Evolutionary conservation across 208 protist species (phyloP).

Genomic region (Trichomonas vaginalis): DNA sequence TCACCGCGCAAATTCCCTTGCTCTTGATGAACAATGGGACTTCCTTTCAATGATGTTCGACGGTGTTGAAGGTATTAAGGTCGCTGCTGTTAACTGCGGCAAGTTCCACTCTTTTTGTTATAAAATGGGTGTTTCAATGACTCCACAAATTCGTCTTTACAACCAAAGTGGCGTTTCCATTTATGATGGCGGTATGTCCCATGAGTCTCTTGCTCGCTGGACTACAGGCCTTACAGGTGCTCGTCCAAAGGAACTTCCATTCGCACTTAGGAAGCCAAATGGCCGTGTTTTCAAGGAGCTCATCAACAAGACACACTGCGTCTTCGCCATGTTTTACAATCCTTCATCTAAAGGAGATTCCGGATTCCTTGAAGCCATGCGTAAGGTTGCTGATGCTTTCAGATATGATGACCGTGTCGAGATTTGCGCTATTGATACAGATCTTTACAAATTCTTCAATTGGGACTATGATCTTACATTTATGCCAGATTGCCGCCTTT

Average conservation of each 20-base stretch:
- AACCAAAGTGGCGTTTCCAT: background rate
- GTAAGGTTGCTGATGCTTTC: slow-evolving; percentile 12
- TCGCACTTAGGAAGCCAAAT: background rate
- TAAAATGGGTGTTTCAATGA: background rate
- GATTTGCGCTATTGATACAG: background rate
- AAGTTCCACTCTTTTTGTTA: background rate
- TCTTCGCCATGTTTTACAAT: slow-evolving; percentile 12
- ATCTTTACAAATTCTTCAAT: slow-evolving; percentile 11
- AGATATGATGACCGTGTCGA: background rate
- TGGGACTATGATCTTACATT: background rate
- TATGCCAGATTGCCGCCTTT: background rate
- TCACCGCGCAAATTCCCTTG: background rate
- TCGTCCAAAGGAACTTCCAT: background rate
- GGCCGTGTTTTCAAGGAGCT: slow-evolving; percentile 2
- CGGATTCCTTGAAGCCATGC: background rate
- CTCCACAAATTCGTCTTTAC: background rate
- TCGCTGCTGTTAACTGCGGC: slow-evolving; percentile 3
- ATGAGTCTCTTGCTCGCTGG: background rate
- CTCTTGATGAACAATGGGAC: background rate
- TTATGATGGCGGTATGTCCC: slow-evolving; percentile 5
- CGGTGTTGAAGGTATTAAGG: background rate
- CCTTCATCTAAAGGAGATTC: background rate
- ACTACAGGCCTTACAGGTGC: background rate
- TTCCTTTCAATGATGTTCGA: background rate
- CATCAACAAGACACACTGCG: background rate